phyloP scores from a whole-genome alignment of 495 filamentous ascomycete genomes.

The Trichoderma erinaceum region DNA sequence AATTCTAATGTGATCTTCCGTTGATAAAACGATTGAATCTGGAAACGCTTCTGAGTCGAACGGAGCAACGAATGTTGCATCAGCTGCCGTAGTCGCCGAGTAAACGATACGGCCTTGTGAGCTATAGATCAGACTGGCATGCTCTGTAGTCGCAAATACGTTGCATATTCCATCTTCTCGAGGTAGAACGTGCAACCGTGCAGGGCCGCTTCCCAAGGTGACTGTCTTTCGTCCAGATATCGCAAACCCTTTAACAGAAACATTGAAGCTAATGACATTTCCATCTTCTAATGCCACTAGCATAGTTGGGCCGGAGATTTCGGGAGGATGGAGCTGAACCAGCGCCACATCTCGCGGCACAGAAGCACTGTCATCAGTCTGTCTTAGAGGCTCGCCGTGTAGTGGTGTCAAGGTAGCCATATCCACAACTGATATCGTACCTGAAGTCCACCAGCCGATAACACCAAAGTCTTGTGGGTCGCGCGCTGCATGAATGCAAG shows the following conservation, averaged over 20 bases:
- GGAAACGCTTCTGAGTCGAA: conserved; percentile 81
- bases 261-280: conserved; percentile 76
- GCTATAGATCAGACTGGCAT: conserved; percentile 87
- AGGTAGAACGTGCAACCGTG: conserved; percentile 72
- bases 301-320: conserved; percentile 55
- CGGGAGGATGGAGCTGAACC: conserved; percentile 58
- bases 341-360: conserved; percentile 80
- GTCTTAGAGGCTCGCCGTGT: conserved; percentile 36
- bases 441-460: conserved; percentile 77
- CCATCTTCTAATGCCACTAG: conserved; percentile 95
- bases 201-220: conserved; percentile 78
- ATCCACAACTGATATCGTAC: conserved; percentile 63
- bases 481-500: conserved; percentile 60
- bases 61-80: conserved; percentile 69
- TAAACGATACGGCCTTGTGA: conserved; percentile 84
- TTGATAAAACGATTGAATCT: conserved; percentile 72
- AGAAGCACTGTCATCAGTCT: conserved; percentile 59
- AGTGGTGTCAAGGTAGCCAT: conserved; percentile 54
- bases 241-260: conserved; percentile 51
- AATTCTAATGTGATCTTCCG: conserved; percentile 69
- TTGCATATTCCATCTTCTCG: conserved; percentile 56
- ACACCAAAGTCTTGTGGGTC: conserved; percentile 52
- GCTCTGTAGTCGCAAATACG: conserved; percentile 90
- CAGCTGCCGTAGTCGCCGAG: conserved; percentile 90
- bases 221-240: conserved; percentile 72